Evolutionary conservation across 495 filamentous ascomycete species (phyloP).

Genomic region (Podospora pseudoanserina): DNA sequence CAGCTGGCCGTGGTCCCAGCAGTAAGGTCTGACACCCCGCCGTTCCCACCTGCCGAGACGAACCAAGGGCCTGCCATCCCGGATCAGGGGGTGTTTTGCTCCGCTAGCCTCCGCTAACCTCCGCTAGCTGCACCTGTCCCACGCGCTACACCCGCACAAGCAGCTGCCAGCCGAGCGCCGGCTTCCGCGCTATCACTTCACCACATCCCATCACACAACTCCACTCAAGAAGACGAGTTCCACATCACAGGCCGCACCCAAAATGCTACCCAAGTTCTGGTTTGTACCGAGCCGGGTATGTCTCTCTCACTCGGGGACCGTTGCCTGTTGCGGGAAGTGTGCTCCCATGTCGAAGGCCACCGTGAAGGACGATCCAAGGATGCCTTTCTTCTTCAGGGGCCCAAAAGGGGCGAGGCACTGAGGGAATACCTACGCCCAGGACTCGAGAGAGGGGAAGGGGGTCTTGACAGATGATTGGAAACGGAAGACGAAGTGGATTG

Average conservation of each 20-base stretch:
- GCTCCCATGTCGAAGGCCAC: background rate
- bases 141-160: background rate
- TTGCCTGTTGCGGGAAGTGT: background rate
- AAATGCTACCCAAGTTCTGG: background rate
- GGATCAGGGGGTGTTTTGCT: background rate
- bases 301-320: background rate
- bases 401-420: background rate
- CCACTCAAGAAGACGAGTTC: background rate
- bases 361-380: background rate
- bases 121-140: background rate
- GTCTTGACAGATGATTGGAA: background rate
- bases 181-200: background rate
- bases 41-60: background rate
- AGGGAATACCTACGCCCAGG: background rate
- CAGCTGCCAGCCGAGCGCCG: background rate
- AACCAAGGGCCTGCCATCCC: background rate
- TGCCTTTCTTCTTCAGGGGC: background rate
- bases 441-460: background rate
- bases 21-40: background rate
- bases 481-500: background rate
- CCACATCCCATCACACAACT: background rate
- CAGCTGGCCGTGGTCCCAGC: background rate
- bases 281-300: background rate
- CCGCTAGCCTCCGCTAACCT: background rate
- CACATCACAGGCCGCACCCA: background rate